phyloP scores from a whole-genome alignment of 2,329 filamentous ascomycete genomes.

The Paracorniculantispora psalliotae region DNA sequence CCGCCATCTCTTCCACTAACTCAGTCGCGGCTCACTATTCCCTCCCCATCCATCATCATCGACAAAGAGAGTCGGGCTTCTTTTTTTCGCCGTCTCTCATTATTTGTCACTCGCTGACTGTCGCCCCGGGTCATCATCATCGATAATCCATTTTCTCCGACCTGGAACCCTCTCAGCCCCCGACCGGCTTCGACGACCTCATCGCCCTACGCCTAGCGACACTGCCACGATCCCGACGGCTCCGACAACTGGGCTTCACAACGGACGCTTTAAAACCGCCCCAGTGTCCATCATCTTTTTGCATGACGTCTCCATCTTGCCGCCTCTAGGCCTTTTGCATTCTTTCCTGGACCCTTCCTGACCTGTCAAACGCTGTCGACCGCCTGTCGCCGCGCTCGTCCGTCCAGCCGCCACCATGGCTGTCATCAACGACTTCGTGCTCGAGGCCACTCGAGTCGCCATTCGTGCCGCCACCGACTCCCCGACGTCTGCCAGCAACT shows the following conservation, averaged over 20 bases:
- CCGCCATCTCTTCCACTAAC: too few relatives aligned
- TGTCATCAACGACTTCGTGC: constrained; percentile 21
- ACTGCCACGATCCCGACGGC: background rate
- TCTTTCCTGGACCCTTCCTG: too few relatives aligned
- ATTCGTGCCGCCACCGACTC: constrained; percentile 21
- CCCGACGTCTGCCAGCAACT: constrained; percentile 18
- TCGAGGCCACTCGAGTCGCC: constrained; percentile 23
- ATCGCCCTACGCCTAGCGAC: constrained; percentile 12
- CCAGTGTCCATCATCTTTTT: background rate
- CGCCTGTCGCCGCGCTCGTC: background rate
- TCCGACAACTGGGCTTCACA: background rate
- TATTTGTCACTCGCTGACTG: constrained; percentile 5
- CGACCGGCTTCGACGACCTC: constrained; percentile 17
- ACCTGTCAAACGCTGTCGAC: too few relatives aligned
- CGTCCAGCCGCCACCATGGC: constrained; percentile 22
- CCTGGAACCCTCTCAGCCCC: constrained; percentile 3
- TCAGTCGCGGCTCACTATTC: background rate
- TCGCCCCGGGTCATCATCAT: background rate
- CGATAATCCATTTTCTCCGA: background rate
- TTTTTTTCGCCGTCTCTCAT: constrained; percentile 11
- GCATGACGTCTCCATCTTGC: background rate
- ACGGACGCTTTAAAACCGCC: background rate
- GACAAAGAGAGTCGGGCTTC: background rate
- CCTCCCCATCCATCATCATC: constrained; percentile 10
- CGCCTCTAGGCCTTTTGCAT: background rate